Conservation (phyloP, 73 alveolate species). For the Paramecium sexaurelia region DNA sequence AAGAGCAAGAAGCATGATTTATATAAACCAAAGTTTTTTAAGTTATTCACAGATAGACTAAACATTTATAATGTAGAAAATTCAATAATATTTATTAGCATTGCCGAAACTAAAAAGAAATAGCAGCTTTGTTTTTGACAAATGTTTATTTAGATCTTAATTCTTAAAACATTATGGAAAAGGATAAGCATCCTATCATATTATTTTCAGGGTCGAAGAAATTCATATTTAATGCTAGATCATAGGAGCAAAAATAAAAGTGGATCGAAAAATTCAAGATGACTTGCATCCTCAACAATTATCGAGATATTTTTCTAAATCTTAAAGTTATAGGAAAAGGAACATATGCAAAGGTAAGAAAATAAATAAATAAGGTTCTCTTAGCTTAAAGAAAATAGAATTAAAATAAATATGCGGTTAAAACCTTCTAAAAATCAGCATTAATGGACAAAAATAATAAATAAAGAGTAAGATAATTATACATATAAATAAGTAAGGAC, state of each 20-base stretch:
- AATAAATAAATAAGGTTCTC: neutral
- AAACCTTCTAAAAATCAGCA: conserved; percentile 29
- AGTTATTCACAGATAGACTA: conserved; percentile 1
- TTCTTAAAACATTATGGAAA: neutral
- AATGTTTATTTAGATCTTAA: neutral
- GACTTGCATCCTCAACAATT: conserved; percentile 22
- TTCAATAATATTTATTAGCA: neutral
- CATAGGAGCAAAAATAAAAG: neutral
- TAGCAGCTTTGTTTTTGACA: neutral
- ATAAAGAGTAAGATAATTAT: neutral
- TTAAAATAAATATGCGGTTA: conserved; percentile 34
- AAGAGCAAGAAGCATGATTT: neutral
- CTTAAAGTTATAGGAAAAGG: conserved; percentile 53
- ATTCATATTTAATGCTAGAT: neutral
- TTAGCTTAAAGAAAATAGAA: neutral
- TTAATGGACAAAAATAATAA: neutral
- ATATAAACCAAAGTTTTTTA: conserved; percentile 24
- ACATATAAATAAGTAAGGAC: neutral
- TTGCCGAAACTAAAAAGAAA: neutral
- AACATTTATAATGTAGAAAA: neutral
- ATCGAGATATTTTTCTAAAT: conserved; percentile 2
- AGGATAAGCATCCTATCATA: neutral
- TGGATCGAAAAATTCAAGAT: neutral
- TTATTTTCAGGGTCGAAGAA: neutral
- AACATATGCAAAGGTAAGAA: conserved; percentile 18